Percentiles rank a stretch among this genome's conserved stretches.
Conservation (phyloP, 768 basidiomycete genomes). For the Pleurotus tuoliensis region DNA sequence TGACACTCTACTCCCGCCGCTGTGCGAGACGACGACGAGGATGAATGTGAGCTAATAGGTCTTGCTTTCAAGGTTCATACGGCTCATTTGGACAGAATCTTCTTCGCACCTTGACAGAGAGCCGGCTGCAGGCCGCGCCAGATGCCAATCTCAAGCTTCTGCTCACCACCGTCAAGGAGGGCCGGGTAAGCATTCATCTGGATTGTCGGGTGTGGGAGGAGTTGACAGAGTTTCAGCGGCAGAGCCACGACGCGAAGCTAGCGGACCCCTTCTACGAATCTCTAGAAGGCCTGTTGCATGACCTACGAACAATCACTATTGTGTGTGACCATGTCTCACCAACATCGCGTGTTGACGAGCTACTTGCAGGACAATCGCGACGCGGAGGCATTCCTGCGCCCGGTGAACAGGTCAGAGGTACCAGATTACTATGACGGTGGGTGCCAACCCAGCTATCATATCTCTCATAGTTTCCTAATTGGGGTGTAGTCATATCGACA, state of each 20-base stretch:
- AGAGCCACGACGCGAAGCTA: constrained; percentile 60
- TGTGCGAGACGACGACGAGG: constrained; percentile 23
- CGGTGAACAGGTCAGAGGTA: constrained; percentile 84
- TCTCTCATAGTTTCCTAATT: constrained; percentile 9
- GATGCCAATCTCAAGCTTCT: constrained; percentile 78
- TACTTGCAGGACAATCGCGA: constrained; percentile 72
- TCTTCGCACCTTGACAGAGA: constrained; percentile 79
- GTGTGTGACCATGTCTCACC: constrained; percentile 31
- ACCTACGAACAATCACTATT: constrained; percentile 76
- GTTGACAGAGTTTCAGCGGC: constrained; percentile 25
- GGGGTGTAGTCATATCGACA: constrained; percentile 71
- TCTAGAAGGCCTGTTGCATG: constrained; percentile 80
- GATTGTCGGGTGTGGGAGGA: not conserved
- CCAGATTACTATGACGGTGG: constrained; percentile 92
- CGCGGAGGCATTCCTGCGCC: constrained; percentile 90
- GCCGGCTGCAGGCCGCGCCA: constrained; percentile 57
- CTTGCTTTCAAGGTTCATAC: constrained; percentile 8
- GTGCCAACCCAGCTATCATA: constrained; percentile 20
- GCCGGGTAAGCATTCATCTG: constrained; percentile 58
- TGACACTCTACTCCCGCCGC: constrained; percentile 9
- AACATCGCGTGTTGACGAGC: too few species aligned
- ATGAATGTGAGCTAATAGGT: constrained; percentile 38
- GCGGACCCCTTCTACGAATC: constrained; percentile 93
- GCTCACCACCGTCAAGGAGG: constrained; percentile 81
- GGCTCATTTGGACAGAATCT: constrained; percentile 59